These are phyloP conservation scores for Eucalyptus sp. DNA, from an alignment of 345 rosid species.

Conservation along the genomic window DNA sequence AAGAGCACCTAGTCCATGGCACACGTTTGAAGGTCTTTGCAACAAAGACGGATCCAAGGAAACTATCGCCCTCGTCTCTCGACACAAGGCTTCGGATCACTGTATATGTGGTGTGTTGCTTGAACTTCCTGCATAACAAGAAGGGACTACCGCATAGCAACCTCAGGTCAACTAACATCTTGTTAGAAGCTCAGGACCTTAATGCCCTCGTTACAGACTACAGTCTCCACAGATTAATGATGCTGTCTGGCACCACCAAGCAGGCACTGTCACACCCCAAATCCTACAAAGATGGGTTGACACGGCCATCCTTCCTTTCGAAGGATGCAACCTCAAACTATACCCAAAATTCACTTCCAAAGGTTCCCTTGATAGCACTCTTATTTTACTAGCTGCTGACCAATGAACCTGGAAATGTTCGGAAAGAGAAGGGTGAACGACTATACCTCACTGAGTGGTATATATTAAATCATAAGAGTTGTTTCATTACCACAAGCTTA, in stretches of 20 bases:
- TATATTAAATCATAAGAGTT: too few relatives aligned
- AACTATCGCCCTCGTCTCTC: slow-evolving; percentile 40
- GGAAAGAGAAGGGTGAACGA: too few relatives aligned
- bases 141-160: slow-evolving; percentile 86
- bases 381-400: too few relatives aligned
- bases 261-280: slow-evolving; percentile 16
- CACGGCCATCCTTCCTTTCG: too few relatives aligned
- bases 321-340: too few relatives aligned
- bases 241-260: slow-evolving; percentile 66
- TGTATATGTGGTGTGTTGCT: slow-evolving; percentile 50
- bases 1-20: neutral
- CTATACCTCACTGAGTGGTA: too few relatives aligned
- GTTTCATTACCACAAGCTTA: too few relatives aligned
- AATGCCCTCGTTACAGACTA: slow-evolving; percentile 57
- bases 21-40: neutral
- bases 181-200: slow-evolving; percentile 36
- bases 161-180: slow-evolving; percentile 73
- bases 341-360: too few relatives aligned
- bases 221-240: slow-evolving; percentile 72
- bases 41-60: slow-evolving; percentile 29
- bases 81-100: slow-evolving; percentile 43
- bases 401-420: too few relatives aligned
- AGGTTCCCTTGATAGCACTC: too few relatives aligned
- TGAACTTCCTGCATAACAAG: slow-evolving; percentile 64
- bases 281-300: too few relatives aligned